Percentiles rank a stretch among this genome's conserved stretches.
Evolutionary conservation across 2,329 filamentous ascomycete genomes (phyloP).

Genomic region (Diaporthe amygdali): DNA sequence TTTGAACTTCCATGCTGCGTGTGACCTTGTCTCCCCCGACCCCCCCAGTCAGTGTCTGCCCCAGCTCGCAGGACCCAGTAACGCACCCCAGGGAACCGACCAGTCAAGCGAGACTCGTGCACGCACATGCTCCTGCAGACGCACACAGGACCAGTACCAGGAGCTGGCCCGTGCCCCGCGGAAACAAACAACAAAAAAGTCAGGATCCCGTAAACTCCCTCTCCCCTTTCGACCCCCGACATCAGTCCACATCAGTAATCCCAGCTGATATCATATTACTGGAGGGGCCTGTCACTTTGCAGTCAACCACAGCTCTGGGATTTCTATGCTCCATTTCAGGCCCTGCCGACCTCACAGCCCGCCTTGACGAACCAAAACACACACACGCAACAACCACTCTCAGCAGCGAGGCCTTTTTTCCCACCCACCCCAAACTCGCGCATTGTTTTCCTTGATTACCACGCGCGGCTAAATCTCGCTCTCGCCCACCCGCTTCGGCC

Average conservation of each 20-base stretch:
- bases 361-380: neutral
- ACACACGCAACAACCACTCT: neutral
- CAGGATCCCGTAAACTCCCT: constrained; percentile 14
- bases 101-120: constrained; percentile 1
- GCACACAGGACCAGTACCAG: neutral
- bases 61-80: neutral
- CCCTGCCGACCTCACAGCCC: constrained; percentile 1
- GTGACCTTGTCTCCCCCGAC: neutral
- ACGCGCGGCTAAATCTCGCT: constrained; percentile 14
- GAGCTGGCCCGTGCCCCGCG: constrained; percentile 15
- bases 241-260: constrained; percentile 11
- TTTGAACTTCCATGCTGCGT: neutral
- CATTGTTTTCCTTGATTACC: constrained; percentile 9
- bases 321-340: neutral
- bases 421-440: neutral
- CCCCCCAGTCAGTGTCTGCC: neutral
- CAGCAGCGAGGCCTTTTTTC: neutral
- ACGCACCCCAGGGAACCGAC: neutral
- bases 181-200: constrained; percentile 20
- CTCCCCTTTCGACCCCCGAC: constrained; percentile 16
- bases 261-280: constrained; percentile 18
- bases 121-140: constrained; percentile 4
- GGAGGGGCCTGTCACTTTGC: constrained; percentile 11
- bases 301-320: constrained; percentile 5
- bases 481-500: constrained; percentile 3